Conservation (phyloP, 2,329 filamentous ascomycete genomes). For the Juglanconis sp. region DNA sequence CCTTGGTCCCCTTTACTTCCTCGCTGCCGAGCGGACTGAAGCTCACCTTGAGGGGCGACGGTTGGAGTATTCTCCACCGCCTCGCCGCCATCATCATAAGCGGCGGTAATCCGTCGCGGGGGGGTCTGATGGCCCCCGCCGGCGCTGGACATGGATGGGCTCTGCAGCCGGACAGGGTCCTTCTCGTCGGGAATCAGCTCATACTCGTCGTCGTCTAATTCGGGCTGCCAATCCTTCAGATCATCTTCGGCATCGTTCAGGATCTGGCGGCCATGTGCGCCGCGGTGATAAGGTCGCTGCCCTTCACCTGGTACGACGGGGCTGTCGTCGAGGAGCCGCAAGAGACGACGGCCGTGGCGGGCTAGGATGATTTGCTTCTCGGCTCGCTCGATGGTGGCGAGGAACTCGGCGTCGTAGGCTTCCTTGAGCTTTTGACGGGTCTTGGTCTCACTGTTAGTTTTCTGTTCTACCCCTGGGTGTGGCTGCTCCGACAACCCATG, state of each 20-base stretch:
- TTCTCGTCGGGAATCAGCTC: background rate
- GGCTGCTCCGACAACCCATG: too few species aligned
- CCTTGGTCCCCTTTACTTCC: background rate
- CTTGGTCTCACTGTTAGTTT: slow-evolving; percentile 38
- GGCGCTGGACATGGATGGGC: slow-evolving; percentile 3
- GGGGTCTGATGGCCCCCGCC: background rate
- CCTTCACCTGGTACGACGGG: slow-evolving; percentile 84
- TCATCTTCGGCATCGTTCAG: slow-evolving; percentile 92
- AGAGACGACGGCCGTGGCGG: slow-evolving; percentile 79
- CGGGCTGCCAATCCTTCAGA: slow-evolving; percentile 68
- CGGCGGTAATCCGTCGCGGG: background rate
- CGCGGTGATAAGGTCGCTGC: slow-evolving; percentile 64
- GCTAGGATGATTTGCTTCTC: slow-evolving; percentile 97
- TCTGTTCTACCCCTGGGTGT: too few species aligned
- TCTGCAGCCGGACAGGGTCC: background rate
- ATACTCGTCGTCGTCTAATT: slow-evolving; percentile 30
- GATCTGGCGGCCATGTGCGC: slow-evolving; percentile 71
- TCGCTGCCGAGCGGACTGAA: background rate
- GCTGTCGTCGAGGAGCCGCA: slow-evolving; percentile 84
- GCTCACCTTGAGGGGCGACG: slow-evolving; percentile 16
- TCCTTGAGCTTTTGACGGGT: slow-evolving; percentile 96
- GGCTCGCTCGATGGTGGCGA: slow-evolving; percentile 88
- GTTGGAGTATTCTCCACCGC: slow-evolving; percentile 7
- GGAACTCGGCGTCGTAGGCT: slow-evolving; percentile 83
- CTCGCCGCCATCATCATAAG: background rate